Evolutionary conservation across 2,329 filamentous ascomycete species (phyloP), one percentile per base, ranked within the genome.

Genomic region (Pseudogymnoascus sp.): DNA sequence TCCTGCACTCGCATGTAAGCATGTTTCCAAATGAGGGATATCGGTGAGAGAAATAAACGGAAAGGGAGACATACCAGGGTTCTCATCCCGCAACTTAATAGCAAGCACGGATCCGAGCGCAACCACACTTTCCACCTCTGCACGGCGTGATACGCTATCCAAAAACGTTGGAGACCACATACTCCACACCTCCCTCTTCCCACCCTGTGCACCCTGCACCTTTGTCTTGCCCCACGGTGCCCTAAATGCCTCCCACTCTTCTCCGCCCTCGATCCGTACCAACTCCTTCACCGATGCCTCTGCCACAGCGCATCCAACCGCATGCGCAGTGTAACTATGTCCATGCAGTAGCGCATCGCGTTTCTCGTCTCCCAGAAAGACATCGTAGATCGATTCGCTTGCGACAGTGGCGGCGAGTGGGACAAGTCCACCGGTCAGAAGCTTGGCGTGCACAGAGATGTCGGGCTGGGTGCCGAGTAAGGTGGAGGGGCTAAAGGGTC

Each of bases 291-390:
- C 71, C 1, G 84, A 86, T 58, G 84, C 82, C n/a, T 87, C 77
- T 0, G 88, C 91, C 0, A 95, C 89, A 47, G 87, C 83, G 67
- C 90, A 95, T 0, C 90, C 91, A 1, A 94, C 81, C 0, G 91
- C 81, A 71, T 95, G 90, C 0, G 90, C 90, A 0, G 90, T 95
- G 73, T 95, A 95, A 71, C 89, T 93, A 70, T 95, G 90, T 0
- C 90, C 90, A 67, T 95, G 91, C 3, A 95, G 76, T 4, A 95
- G 74, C 0, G 90, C 90, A 66, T 93, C 89, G 0, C 82, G 84
- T 74, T 94, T 95, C 57, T 90, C 85, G 1, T 82, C 77, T 59
- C 86, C 86, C 11, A 82, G 75, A 69, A 95, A 95, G 0, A 84
- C 82, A 1, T 83, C 69, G 72, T 91, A 94, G 50, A 95, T 86